These are phyloP conservation scores for Biancaea sappan DNA, from an alignment of 306 rosid species.

Conservation along the genomic window DNA sequence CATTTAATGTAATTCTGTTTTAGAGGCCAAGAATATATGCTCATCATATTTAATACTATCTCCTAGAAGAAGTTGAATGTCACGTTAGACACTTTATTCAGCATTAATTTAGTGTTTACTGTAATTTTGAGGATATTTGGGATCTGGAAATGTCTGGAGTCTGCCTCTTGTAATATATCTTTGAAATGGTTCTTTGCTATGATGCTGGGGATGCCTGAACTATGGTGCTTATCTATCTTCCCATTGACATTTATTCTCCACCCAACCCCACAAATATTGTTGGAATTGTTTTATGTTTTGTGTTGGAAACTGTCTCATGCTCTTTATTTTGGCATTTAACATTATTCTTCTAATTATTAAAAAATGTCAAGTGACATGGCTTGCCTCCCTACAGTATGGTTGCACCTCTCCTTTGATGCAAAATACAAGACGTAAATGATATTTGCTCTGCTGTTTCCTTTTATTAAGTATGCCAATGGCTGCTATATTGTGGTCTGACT, in stretches of 20 bases:
- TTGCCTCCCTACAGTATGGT: conserved; percentile 5
- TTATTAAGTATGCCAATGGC: conserved; percentile 5
- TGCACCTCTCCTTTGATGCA: background rate
- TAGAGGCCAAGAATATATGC: background rate
- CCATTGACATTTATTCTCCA: background rate
- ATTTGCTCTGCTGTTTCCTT: background rate
- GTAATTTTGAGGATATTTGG: conserved; percentile 1
- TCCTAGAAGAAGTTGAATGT: conserved; percentile 1
- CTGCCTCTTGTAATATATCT: conserved; percentile 22
- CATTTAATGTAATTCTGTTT: conserved; percentile 19
- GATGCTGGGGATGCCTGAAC: conserved; percentile 5
- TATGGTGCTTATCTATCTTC: conserved; percentile 1
- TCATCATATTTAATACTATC: background rate
- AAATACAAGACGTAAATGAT: background rate
- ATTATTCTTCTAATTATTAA: background rate
- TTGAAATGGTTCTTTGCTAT: background rate
- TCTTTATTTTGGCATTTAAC: conserved; percentile 26
- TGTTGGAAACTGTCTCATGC: background rate
- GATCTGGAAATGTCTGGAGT: conserved; percentile 22
- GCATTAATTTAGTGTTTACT: background rate
- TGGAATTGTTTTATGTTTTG: background rate
- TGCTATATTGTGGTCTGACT: conserved; percentile 26
- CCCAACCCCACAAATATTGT: background rate
- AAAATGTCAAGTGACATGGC: conserved; percentile 6
- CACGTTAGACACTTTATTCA: background rate